phyloP scores from a whole-genome alignment of 208 protist genomes.

The Trichomonas gallinae region DNA sequence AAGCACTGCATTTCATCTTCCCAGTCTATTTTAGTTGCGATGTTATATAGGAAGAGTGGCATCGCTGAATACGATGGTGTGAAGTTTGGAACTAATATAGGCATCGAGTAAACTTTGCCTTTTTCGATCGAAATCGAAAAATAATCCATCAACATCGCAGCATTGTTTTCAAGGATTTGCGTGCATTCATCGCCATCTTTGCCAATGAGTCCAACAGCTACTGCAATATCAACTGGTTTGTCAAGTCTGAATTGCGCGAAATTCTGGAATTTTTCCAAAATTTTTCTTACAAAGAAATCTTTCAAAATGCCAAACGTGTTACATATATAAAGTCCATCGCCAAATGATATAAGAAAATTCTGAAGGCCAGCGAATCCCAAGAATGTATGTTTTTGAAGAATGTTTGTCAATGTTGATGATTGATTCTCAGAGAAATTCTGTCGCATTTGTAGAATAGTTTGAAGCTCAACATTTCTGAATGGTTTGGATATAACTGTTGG shows the following conservation, averaged over 20 bases:
- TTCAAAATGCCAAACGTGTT: neutral
- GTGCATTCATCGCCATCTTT: neutral
- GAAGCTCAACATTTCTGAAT: neutral
- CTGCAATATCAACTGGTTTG: neutral
- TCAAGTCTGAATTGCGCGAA: neutral
- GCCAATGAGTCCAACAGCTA: neutral
- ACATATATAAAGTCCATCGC: neutral
- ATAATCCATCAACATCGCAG: neutral
- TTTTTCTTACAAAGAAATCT: neutral
- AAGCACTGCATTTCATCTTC: neutral
- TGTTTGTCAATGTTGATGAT: neutral
- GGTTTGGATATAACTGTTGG: neutral
- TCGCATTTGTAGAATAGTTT: neutral
- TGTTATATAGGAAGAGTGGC: neutral
- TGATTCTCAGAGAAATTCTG: neutral
- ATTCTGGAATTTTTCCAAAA: neutral
- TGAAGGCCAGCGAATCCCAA: neutral
- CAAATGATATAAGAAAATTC: neutral
- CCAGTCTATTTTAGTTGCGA: neutral
- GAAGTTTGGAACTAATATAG: neutral
- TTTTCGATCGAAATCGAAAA: neutral
- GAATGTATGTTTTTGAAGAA: neutral
- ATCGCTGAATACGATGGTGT: neutral
- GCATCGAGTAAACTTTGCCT: neutral
- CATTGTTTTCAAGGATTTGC: neutral